Evolutionary conservation across 371 early-diverging fungal genomes (phyloP), one percentile per base, ranked within the genome.

Genomic region (Funneliformis caledonium): DNA sequence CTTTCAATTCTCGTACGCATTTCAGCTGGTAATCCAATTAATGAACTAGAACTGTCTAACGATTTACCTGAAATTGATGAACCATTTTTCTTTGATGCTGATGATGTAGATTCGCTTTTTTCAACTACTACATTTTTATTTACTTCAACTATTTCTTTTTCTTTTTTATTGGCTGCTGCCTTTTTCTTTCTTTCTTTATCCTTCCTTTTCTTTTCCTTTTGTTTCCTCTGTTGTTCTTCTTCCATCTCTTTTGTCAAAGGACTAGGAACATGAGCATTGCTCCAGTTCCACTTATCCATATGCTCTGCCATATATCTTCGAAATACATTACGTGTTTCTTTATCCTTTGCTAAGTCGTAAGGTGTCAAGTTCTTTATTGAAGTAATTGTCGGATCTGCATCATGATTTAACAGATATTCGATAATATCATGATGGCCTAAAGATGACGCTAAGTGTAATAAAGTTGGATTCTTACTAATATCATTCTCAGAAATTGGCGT

Each of bases 181-280:
- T 88, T 85, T 48, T 76, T 82, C 11, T 88, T 88, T 84, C 90
- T 94, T 83, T 88, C 89, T 22, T 88, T 91, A 48, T 87, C 90
- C 75, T 90, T 93, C 4, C 85, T 84, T 10, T 88, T 88, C 84
- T 90, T 94, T 83, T 89, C 89, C 22, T 88, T 91, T 50, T 87
- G 90, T 73, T 89, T 93, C 2, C 85, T 84, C 48, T 88, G 81
- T 59, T 91, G 92, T 69, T 92, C 91, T 60, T 88, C 86, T 82
- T 94, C 93, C 88, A 92, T 91, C 45, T 94, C 94, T 1, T 85
- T 85, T 0, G 96, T 92, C n/a, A 96, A 85, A 14, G 95, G 91
- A 45, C 91, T 91, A 0, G 97, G 96, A 0, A 96, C 93, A 9
- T 88, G 88, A 1, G 93, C 94, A 1, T 83, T 85, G 1, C 88